Conservation (phyloP, 2,329 filamentous ascomycete genomes). For the Xylaria sp. region DNA sequence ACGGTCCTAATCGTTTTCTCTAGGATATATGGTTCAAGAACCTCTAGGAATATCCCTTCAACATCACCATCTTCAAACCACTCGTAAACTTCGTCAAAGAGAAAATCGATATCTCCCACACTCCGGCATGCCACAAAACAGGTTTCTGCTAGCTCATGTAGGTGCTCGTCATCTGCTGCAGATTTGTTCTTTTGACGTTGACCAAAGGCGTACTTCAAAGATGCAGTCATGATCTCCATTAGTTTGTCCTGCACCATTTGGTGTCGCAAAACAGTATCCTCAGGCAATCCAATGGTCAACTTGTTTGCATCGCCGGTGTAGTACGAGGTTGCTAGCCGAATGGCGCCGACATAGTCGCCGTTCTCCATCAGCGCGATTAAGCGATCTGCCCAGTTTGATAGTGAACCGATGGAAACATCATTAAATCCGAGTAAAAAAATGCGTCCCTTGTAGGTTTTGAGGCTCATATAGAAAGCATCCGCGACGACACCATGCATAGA, state of each 20-base stretch:
- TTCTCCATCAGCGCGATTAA: conserved; percentile 94
- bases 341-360: conserved; percentile 94
- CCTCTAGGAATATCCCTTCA: conserved; percentile 84
- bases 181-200: conserved; percentile 65
- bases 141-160: conserved; percentile 82
- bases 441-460: conserved; percentile 92
- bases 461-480: conserved; percentile 98
- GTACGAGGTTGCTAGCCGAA: conserved; percentile 89
- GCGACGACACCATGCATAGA: conserved; percentile 96
- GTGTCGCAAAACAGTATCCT: conserved; percentile 80
- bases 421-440: conserved; percentile 94
- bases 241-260: conserved; percentile 88
- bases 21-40: conserved; percentile 87
- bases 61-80: conserved; percentile 83
- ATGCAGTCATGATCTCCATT: conserved; percentile 92
- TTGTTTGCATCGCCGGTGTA: conserved; percentile 93
- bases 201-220: conserved; percentile 87
- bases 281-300: conserved; percentile 90
- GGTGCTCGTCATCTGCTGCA: conserved; percentile 64
- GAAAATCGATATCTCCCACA: conserved; percentile 81
- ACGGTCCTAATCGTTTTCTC: conserved; percentile 78
- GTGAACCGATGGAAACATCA: conserved; percentile 86
- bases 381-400: conserved; percentile 98
- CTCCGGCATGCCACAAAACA: conserved; percentile 86
- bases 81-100: conserved; percentile 92